Conservation (phyloP, 345 rosid genomes). For the Lepidium sativum region DNA sequence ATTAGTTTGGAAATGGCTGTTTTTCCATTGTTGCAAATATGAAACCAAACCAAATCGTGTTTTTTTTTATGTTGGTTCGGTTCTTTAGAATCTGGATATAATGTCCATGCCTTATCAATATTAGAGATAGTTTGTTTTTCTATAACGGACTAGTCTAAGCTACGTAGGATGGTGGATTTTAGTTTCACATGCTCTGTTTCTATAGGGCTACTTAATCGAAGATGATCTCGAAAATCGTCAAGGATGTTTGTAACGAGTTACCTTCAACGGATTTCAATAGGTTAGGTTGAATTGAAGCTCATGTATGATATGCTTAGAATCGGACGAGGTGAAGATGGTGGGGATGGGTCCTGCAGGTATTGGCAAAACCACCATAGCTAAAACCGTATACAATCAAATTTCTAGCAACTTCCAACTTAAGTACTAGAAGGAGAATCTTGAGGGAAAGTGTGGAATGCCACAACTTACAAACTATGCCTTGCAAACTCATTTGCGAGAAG, state of each 20-base stretch:
- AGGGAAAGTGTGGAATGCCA: too few relatives aligned
- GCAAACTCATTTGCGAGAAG: not conserved
- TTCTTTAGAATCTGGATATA: too few relatives aligned
- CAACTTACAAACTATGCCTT: too few relatives aligned
- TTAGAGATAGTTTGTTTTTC: too few relatives aligned
- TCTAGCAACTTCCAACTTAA: not conserved
- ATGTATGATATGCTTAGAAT: not conserved
- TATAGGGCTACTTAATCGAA: not conserved
- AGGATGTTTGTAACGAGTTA: not conserved
- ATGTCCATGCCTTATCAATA: too few relatives aligned
- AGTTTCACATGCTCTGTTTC: too few relatives aligned
- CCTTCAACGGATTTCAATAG: not conserved
- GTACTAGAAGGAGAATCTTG: not conserved
- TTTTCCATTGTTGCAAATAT: too few relatives aligned
- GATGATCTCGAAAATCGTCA: not conserved
- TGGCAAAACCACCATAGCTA: constrained; percentile 17
- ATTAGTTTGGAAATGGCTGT: too few relatives aligned
- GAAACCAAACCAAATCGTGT: too few relatives aligned
- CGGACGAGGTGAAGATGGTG: not conserved
- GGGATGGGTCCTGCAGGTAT: constrained; percentile 4
- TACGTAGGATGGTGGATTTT: too few relatives aligned
- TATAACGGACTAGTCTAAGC: too few relatives aligned
- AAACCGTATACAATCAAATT: not conserved
- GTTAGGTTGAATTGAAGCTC: constrained; percentile 3
- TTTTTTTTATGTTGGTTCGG: too few relatives aligned